phyloP scores from a whole-genome alignment of 805 yeast species.

The Brettanomyces sp. region DNA sequence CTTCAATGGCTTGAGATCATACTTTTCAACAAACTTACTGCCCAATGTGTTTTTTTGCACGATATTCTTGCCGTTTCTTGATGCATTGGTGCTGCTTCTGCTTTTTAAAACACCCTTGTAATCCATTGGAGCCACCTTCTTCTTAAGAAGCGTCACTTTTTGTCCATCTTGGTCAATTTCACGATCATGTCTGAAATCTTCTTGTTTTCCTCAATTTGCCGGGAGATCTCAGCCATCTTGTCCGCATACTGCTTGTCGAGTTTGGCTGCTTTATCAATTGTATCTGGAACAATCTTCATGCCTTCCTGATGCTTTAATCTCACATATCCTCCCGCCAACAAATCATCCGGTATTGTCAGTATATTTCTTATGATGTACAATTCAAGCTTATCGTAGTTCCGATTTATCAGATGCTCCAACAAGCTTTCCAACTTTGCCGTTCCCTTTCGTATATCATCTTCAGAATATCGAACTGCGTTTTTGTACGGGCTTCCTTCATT shows the following conservation, averaged over 20 bases:
- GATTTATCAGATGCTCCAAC: constrained; percentile 66
- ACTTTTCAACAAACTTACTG: constrained; percentile 5
- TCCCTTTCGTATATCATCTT: constrained; percentile 58
- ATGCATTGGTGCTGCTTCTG: not conserved
- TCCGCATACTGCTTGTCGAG: constrained; percentile 16
- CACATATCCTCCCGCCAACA: constrained; percentile 58
- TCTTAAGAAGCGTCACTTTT: constrained; percentile 16
- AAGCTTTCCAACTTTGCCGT: constrained; percentile 73
- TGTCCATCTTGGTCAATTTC: constrained; percentile 29
- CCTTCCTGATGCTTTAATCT: constrained; percentile 60
- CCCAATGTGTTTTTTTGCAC: not conserved
- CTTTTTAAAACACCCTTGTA: constrained; percentile 1
- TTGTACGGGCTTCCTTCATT: constrained; percentile 15
- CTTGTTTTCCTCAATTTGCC: constrained; percentile 35
- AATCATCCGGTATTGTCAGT: constrained; percentile 56
- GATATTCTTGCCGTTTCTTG: not conserved
- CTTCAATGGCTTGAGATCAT: constrained; percentile 15
- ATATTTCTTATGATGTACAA: constrained; percentile 73
- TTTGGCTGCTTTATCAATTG: constrained; percentile 9
- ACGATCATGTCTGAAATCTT: constrained; percentile 29
- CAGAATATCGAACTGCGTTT: constrained; percentile 7
- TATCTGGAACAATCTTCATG: constrained; percentile 21
- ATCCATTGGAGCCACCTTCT: constrained; percentile 8
- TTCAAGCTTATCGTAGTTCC: constrained; percentile 80
- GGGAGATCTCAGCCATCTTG: constrained; percentile 30